Conservation (phyloP, 108 stramenopile genomes). For the Bacterosira constricta region DNA sequence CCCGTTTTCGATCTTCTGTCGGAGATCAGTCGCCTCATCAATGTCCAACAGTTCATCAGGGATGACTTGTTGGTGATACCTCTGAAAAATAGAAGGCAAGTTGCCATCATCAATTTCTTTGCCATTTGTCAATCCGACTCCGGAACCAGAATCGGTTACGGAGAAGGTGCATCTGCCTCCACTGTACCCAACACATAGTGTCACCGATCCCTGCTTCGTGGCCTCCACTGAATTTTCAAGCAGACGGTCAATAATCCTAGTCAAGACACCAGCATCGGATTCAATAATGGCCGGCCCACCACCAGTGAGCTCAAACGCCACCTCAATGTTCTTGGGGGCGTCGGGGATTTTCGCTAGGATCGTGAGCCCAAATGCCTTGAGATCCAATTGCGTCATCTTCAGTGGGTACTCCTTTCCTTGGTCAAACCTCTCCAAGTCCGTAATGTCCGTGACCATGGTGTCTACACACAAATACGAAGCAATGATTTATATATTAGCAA, state of each 20-base stretch:
- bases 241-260: conserved; percentile 20
- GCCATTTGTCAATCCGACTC: background rate
- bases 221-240: conserved; percentile 40
- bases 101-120: conserved; percentile 38
- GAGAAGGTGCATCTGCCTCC: too few relatives aligned
- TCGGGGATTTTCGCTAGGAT: too few relatives aligned
- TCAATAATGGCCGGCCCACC: conserved; percentile 17
- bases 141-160: background rate
- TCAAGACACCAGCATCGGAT: conserved; percentile 19
- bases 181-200: conserved; percentile 16
- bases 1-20: conserved; percentile 31
- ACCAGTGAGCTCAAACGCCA: conserved; percentile 21
- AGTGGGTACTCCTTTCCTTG: too few relatives aligned
- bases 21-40: conserved; percentile 22
- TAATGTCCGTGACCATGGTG: too few relatives aligned
- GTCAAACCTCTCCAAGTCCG: too few relatives aligned
- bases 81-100: conserved; percentile 2
- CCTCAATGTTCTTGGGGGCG: too few relatives aligned
- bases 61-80: conserved; percentile 18
- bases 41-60: background rate
- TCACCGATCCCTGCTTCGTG: conserved; percentile 8
- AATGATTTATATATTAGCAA: too few relatives aligned
- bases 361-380: too few relatives aligned
- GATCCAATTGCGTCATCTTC: too few relatives aligned
- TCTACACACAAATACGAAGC: too few relatives aligned